Conservation (phyloP, 148 eudicot species). For the Fallopia convolvulus region DNA sequence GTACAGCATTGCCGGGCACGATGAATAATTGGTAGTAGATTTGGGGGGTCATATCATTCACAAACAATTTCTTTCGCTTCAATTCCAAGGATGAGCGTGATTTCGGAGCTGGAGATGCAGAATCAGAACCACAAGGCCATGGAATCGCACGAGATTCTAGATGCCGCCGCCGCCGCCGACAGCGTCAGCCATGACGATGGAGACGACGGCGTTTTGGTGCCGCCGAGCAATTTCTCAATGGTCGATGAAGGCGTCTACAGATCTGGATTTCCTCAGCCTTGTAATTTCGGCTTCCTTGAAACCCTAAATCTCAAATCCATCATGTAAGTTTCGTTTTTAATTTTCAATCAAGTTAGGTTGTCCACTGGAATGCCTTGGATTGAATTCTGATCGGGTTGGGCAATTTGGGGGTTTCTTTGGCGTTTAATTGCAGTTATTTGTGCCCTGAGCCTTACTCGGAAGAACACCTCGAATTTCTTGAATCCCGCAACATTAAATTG, state of each 20-base stretch:
- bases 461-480: slow-evolving; percentile 50
- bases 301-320: slow-evolving; percentile 64
- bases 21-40: neutral
- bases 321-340: slow-evolving; percentile 30
- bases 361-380: neutral
- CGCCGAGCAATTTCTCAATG: slow-evolving; percentile 61
- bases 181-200: neutral
- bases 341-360: neutral
- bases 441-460: slow-evolving; percentile 71
- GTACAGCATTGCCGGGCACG: neutral
- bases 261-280: slow-evolving; percentile 67
- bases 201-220: slow-evolving; percentile 28
- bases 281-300: slow-evolving; percentile 46
- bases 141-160: neutral
- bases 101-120: neutral
- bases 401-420: neutral
- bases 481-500: slow-evolving; percentile 42
- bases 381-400: neutral
- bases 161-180: neutral
- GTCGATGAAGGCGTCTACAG: slow-evolving; percentile 68
- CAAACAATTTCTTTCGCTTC: neutral
- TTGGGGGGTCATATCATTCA: neutral
- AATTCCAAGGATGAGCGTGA: neutral
- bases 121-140: neutral
- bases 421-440: slow-evolving; percentile 41